Evolutionary conservation across 2,329 filamentous ascomycete species (phyloP), one percentile per base, ranked within the genome.

Genomic region (Alternaria postmessia): DNA sequence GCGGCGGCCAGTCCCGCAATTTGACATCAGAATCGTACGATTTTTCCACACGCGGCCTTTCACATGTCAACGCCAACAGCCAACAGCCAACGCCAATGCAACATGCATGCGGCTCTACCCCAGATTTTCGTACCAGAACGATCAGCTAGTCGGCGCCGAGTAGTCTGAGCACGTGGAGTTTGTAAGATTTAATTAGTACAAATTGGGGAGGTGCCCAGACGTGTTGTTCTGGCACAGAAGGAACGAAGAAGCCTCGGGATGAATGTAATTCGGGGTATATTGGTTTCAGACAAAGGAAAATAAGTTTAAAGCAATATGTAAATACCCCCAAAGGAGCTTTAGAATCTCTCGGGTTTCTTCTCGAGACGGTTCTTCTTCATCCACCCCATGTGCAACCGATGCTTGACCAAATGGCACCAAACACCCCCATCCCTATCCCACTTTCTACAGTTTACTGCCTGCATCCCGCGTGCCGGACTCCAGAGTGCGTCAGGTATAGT

Each of bases 1-100:
- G 46, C 32, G 46, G 57, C 58, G 56, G 59, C 51, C 59, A 56
- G 41, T 51, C 46, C 63, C 38, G 58, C 57, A 54, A 52, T 54
- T 65, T 69, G 64, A 70, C 67, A 70, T 69, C 54, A 70, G 57
- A 71, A 71, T 74, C 72, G 69, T 75, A 75, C 67, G 71, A 75
- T 70, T 68, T 65, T 66, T 41, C 36, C 22, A 18, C 41, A 49
- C 53, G 22, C 34, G 49, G 58, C 42, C 59, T 24, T 42, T 42
- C 39, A 42, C 39, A 42, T 42, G 39, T 42, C 39, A 42, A 42
- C 18, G 9, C 18, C 18, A 41, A 41, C 39, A 36, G 9, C 20
- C 39, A 42, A 9, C 39, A 22, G 57, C 59, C 63, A 54, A 57
- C 54, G 51, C 58, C 56, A 39, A 38, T 55, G 51, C 57, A 30